Evolutionary conservation across 1,139 yeast genomes (phyloP).

Genomic region (Magnusiomyces suaveolens): DNA sequence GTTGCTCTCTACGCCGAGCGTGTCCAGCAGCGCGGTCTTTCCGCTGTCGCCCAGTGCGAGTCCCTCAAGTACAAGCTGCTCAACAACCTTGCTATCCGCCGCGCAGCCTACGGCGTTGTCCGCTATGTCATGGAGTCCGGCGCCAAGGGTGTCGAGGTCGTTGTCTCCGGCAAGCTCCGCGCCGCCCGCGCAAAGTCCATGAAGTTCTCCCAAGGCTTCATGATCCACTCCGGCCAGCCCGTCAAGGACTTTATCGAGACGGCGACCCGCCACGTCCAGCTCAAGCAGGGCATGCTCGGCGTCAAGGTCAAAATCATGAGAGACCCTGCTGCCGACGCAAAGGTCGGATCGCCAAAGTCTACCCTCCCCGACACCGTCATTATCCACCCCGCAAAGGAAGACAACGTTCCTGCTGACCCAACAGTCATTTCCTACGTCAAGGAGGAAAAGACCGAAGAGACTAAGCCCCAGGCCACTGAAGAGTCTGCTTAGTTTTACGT

Average conservation of each 20-base stretch:
- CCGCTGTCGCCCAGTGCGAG: slow-evolving; percentile 99
- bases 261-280: slow-evolving; percentile 99
- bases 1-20: slow-evolving; percentile 97
- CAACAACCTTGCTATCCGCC: slow-evolving; percentile 98
- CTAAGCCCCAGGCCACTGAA: slow-evolving; percentile 17
- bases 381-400: slow-evolving; percentile 96
- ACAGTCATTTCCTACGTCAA: slow-evolving; percentile 42
- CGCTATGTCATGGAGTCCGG: slow-evolving; percentile 99
- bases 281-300: slow-evolving; percentile 99
- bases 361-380: slow-evolving; percentile 92
- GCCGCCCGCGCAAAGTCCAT: slow-evolving; percentile 99
- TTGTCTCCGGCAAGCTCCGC: slow-evolving; percentile 98
- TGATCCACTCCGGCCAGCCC: slow-evolving; percentile 99
- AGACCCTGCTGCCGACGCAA: slow-evolving; percentile 84
- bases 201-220: slow-evolving; percentile 99
- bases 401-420: slow-evolving; percentile 80
- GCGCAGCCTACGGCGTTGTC: slow-evolving; percentile 99
- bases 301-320: slow-evolving; percentile 98
- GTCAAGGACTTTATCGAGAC: slow-evolving; percentile 95
- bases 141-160: slow-evolving; percentile 99
- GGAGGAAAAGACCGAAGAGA: slow-evolving; percentile 22
- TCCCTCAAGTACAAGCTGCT: slow-evolving; percentile 96
- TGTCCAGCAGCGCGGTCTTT: slow-evolving; percentile 98
- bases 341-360: slow-evolving; percentile 73
- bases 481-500: background rate